Evolutionary conservation across 805 yeast genomes (phyloP).

Genomic region (Yamadazyma akitaensis): DNA sequence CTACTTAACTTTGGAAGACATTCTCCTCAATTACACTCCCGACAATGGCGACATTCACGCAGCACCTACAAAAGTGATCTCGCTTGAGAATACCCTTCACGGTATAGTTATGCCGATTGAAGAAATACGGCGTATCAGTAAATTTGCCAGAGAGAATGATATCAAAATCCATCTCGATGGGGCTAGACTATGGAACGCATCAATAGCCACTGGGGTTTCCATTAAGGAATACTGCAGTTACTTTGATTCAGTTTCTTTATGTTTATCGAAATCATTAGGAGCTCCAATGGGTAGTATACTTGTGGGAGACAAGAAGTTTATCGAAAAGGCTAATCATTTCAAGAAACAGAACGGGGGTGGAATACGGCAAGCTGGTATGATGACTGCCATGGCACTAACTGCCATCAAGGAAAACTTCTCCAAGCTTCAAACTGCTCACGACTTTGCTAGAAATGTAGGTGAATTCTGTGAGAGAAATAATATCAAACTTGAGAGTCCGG

Average conservation of each 20-base stretch:
- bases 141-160: conserved; percentile 31
- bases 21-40: conserved; percentile 33
- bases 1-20: conserved; percentile 36
- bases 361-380: conserved; percentile 39
- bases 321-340: conserved; percentile 43
- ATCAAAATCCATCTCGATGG: conserved; percentile 42
- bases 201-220: conserved; percentile 36
- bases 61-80: conserved; percentile 43
- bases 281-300: conserved; percentile 44
- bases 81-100: conserved; percentile 42
- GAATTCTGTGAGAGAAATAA: conserved; percentile 26
- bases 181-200: conserved; percentile 44
- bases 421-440: conserved; percentile 31
- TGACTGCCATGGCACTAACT: conserved; percentile 39
- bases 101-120: conserved; percentile 41
- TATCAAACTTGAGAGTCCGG: conserved; percentile 33
- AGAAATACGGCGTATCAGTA: conserved; percentile 35
- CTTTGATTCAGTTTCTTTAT: conserved; percentile 42
- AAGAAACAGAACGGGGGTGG: conserved; percentile 45
- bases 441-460: conserved; percentile 33
- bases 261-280: conserved; percentile 41
- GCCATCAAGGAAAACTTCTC: conserved; percentile 40
- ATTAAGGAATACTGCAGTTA: conserved; percentile 37
- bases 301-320: conserved; percentile 29
- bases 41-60: conserved; percentile 45